Evolutionary conservation across 2,329 filamentous ascomycete species (phyloP), one percentile per base, ranked within the genome.

Genomic region (Blastomyces silverae): DNA sequence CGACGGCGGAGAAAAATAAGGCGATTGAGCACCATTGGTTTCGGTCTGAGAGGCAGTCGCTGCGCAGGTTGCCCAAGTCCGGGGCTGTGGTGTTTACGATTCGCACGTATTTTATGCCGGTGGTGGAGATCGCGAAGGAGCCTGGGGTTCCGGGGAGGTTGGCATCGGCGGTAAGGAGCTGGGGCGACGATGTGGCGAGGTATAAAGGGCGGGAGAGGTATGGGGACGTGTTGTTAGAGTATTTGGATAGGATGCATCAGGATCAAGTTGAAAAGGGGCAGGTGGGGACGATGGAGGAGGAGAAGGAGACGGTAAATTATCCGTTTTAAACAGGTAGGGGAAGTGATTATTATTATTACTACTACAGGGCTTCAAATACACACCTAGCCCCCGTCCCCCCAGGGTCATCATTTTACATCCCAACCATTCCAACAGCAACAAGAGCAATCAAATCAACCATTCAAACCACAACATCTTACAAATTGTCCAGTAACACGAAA

Each of bases 191-290:
- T 77, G 90, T 94, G 8, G 83, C 84, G 20, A 79, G 78, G 69
- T 95, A 96, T 73, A 94, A 94, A 78, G 90, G 91, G 0, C 86
- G 82, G 72, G 88, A 90, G 69, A 85, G 82, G 78, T 95, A 92
- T 75, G 84, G 82, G 25, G 84, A 87, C 34, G 87, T 93, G 0
- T 70, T 95, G 72, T 76, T 95, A 66, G 87, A 91, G 74, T 95
- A 88, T 76, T 74, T 95, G 66, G 91, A 95, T 76, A 71, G 71
- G 69, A 89, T 88, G 78, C 89, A 94, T 76, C 77, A 84, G 74
- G 87, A 89, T 77, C 90, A 95, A 78, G 67, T 92, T 2, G 82
- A 81, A n/a, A 77, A 76, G 15, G 90, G 90, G 0, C 70, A 93
- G 69, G 83, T 89, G 66, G 15, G 88, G 63, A 79, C 80, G 20